Conservation (phyloP, 495 filamentous ascomycete genomes). For the Tetracladium setigerum region DNA sequence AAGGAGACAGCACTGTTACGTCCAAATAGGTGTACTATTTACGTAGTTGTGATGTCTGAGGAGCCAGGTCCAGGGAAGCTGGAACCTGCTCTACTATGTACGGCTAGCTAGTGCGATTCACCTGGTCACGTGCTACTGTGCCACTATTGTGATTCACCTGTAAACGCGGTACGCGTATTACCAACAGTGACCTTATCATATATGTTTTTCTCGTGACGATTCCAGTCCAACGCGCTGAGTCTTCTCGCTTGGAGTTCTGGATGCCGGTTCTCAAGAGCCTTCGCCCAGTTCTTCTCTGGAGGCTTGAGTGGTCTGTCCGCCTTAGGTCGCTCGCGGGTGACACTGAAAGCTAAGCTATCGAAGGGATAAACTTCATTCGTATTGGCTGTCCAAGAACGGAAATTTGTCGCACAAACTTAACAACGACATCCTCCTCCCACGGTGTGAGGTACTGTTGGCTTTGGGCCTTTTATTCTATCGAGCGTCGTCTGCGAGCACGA, state of each 20-base stretch:
- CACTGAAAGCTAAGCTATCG: neutral
- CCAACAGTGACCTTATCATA: slow-evolving; percentile 16
- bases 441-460: slow-evolving; percentile 24
- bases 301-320: slow-evolving; percentile 3
- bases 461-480: slow-evolving; percentile 20
- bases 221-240: slow-evolving; percentile 20
- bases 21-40: too few species aligned
- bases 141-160: too few species aligned
- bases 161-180: too few species aligned
- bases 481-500: slow-evolving; percentile 18
- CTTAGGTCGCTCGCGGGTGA: slow-evolving; percentile 2
- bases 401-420: slow-evolving; percentile 25
- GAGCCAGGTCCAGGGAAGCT: too few species aligned
- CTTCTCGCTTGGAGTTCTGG: slow-evolving; percentile 22
- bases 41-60: too few species aligned
- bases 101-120: too few species aligned
- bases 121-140: too few species aligned
- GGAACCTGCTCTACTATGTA: too few species aligned
- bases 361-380: slow-evolving; percentile 22
- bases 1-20: too few species aligned
- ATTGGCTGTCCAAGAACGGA: slow-evolving; percentile 23
- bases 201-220: slow-evolving; percentile 17
- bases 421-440: slow-evolving; percentile 24
- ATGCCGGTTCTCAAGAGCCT: slow-evolving; percentile 22
- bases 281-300: slow-evolving; percentile 25